These are phyloP conservation scores for Capsicum chinense DNA, from an alignment of 257 asterid species.

Conservation along the genomic window DNA sequence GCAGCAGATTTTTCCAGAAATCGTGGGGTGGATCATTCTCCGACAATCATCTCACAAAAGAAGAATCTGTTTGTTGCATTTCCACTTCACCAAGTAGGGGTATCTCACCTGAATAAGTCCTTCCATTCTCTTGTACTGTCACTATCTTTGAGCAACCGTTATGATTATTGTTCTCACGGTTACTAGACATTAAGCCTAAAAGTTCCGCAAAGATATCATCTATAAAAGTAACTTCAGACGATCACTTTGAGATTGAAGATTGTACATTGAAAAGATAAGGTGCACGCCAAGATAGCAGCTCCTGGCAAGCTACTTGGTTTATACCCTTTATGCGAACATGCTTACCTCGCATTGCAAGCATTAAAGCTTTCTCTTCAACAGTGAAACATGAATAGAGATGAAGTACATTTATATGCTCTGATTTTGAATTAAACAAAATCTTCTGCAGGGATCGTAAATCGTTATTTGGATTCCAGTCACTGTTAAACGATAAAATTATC, in stretches of 20 bases:
- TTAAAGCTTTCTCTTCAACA: slow-evolving; percentile 59
- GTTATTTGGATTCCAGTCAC: slow-evolving; percentile 66
- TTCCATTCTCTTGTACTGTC: slow-evolving; percentile 44
- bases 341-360: slow-evolving; percentile 56
- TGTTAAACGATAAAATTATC: slow-evolving; percentile 53
- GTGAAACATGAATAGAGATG: slow-evolving; percentile 61
- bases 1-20: slow-evolving; percentile 56
- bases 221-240: slow-evolving; percentile 40
- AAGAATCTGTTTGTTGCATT: slow-evolving; percentile 36
- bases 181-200: slow-evolving; percentile 44
- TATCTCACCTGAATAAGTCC: slow-evolving; percentile 43
- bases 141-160: slow-evolving; percentile 33
- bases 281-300: slow-evolving; percentile 62
- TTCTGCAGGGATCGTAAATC: slow-evolving; percentile 60
- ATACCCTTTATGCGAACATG: slow-evolving; percentile 38
- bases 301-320: slow-evolving; percentile 46
- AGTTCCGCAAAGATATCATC: slow-evolving; percentile 62
- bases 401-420: slow-evolving; percentile 56
- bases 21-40: slow-evolving; percentile 37
- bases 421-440: slow-evolving; percentile 50
- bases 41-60: slow-evolving; percentile 39
- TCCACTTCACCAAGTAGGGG: slow-evolving; percentile 55
- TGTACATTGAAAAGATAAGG: slow-evolving; percentile 42
- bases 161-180: slow-evolving; percentile 22
- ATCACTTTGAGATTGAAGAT: slow-evolving; percentile 31